Evolutionary conservation across 2,329 filamentous ascomycete species (phyloP).

Genomic region (Lachnellula hyalina): DNA sequence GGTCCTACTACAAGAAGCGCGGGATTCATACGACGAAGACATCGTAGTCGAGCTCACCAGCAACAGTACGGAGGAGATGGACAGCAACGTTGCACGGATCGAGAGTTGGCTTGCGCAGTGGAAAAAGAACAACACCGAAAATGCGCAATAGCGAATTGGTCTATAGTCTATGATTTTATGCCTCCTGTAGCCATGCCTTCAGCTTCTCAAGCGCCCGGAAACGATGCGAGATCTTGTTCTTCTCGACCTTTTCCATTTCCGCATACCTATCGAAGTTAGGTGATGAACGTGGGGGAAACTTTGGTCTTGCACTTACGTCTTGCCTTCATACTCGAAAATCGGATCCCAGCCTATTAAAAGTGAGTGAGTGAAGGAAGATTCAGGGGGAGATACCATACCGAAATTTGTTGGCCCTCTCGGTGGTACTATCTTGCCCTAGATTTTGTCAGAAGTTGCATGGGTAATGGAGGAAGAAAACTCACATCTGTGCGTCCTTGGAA

Average conservation of each 20-base stretch:
- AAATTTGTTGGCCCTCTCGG: slow-evolving; percentile 76
- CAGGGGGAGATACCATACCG: slow-evolving; percentile 46
- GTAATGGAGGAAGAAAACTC: slow-evolving; percentile 29
- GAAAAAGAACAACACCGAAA: slow-evolving; percentile 58
- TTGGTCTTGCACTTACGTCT: slow-evolving; percentile 48
- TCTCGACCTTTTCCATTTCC: slow-evolving; percentile 84
- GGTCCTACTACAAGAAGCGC: slow-evolving; percentile 83
- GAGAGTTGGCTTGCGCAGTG: slow-evolving; percentile 77
- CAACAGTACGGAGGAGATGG: slow-evolving; percentile 77
- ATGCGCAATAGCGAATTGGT: slow-evolving; percentile 12
- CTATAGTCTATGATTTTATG: slow-evolving; percentile 14
- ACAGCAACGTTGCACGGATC: slow-evolving; percentile 80
- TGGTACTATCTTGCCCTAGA: slow-evolving; percentile 73
- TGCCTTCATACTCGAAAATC: slow-evolving; percentile 87
- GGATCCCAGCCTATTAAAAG: slow-evolving; percentile 79
- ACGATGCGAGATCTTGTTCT: slow-evolving; percentile 92
- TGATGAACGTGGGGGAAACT: background rate
- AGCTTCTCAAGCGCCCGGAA: slow-evolving; percentile 82
- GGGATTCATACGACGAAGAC: slow-evolving; percentile 78
- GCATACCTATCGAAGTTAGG: slow-evolving; percentile 57
- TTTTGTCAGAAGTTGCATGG: background rate
- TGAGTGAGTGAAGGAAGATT: slow-evolving; percentile 6
- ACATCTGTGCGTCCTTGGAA: slow-evolving; percentile 89
- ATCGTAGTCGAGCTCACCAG: slow-evolving; percentile 87
- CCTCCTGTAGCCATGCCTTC: slow-evolving; percentile 63